These are phyloP conservation scores for Magnusiomyces ingens DNA, from an alignment of 1,139 yeast species.

Conservation along the genomic window DNA sequence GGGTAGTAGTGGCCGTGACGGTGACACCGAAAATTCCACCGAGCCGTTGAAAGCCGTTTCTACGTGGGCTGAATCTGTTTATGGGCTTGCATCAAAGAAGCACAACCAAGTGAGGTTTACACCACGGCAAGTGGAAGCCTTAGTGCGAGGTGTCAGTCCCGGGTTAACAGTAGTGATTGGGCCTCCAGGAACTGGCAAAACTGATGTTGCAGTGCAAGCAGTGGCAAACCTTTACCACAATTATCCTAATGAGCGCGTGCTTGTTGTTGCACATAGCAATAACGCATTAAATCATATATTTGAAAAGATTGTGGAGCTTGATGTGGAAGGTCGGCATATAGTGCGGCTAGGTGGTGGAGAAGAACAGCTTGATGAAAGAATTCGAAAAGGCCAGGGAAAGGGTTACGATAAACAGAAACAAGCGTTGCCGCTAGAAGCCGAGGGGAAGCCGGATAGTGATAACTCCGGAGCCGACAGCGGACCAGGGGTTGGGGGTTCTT, in stretches of 20 bases:
- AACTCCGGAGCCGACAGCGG: not conserved
- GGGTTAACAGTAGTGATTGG: conserved; percentile 40
- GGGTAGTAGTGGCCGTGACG: not conserved
- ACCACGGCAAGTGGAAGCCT: conserved; percentile 30
- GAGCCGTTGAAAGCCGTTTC: too few species aligned
- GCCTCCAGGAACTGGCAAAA: conserved; percentile 46
- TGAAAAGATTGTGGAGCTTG: conserved; percentile 20
- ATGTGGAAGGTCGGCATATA: conserved; percentile 24
- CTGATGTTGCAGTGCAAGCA: conserved; percentile 27
- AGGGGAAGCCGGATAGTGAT: conserved; percentile 1
- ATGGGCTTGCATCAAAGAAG: conserved; percentile 7
- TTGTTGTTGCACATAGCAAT: conserved; percentile 34
- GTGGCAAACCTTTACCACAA: conserved; percentile 26
- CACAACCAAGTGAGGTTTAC: conserved; percentile 22
- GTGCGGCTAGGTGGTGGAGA: conserved; percentile 26
- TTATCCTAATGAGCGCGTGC: conserved; percentile 31
- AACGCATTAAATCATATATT: conserved; percentile 24
- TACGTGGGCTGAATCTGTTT: conserved; percentile 1
- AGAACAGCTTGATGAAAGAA: conserved; percentile 11
- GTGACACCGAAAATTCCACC: not conserved
- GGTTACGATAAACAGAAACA: conserved; percentile 2
- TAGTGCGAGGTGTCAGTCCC: conserved; percentile 17
- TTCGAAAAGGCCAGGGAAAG: conserved; percentile 1
- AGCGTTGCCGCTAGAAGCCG: not conserved
- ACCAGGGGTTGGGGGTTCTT: conserved; percentile 13